Evolutionary conservation across 352 stramenopile genomes (phyloP).

Genomic region (Phytopythium kandeliae): DNA sequence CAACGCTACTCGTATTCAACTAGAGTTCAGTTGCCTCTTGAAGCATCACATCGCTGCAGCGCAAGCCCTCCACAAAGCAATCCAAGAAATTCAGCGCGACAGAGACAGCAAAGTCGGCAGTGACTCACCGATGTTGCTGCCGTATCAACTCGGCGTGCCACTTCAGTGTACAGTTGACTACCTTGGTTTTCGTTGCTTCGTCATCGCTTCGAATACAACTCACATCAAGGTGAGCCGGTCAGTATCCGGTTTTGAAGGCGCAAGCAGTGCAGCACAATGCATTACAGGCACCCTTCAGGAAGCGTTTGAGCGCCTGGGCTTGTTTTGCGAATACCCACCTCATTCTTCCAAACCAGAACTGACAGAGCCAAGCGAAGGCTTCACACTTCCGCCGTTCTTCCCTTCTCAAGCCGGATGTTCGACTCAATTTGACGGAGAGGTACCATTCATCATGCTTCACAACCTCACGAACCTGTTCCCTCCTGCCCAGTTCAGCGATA

Average conservation of each 20-base stretch:
- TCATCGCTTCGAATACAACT: conserved; percentile 28
- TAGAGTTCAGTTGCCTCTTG: conserved; percentile 24
- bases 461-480: conserved; percentile 31
- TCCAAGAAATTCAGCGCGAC: conserved; percentile 10
- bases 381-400: conserved; percentile 14
- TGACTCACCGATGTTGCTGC: not conserved
- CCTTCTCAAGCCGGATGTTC: conserved; percentile 13
- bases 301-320: not conserved
- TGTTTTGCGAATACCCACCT: not conserved
- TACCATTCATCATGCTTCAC: conserved; percentile 12
- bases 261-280: not conserved
- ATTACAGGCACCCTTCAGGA: not conserved
- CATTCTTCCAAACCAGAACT: not conserved
- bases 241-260: not conserved
- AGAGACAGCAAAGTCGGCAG: too few species aligned
- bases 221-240: conserved; percentile 3
- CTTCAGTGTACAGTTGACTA: conserved; percentile 62
- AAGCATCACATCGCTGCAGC: conserved; percentile 50
- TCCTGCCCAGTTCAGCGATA: conserved; percentile 16
- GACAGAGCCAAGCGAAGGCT: not conserved
- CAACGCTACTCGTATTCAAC: not conserved
- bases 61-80: conserved; percentile 20
- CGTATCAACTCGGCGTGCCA: conserved; percentile 20
- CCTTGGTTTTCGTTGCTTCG: conserved; percentile 42
- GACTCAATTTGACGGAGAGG: conserved; percentile 5